phyloP scores from a whole-genome alignment of 1,139 yeast species.

The Kodamaea ohmeri region DNA sequence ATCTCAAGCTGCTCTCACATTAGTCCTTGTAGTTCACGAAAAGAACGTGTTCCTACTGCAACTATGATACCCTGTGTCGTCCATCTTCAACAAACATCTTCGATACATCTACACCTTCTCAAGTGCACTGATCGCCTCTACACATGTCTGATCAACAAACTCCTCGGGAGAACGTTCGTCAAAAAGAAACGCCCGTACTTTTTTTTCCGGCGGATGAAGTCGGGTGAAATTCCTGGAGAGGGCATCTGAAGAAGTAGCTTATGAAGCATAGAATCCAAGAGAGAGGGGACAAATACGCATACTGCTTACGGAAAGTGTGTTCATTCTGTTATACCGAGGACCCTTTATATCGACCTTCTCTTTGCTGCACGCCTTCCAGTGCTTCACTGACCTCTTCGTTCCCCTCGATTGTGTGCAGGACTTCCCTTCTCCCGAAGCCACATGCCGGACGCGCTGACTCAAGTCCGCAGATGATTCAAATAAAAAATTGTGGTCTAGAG shows the following conservation, averaged over 20 bases:
- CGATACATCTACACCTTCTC: too few species aligned
- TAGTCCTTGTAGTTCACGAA: too few species aligned
- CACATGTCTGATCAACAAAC: neutral
- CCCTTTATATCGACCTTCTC: neutral
- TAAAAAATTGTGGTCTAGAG: neutral
- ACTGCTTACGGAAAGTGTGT: too few species aligned
- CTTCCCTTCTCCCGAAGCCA: conserved; percentile 7
- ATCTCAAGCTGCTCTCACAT: neutral
- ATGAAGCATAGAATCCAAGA: too few species aligned
- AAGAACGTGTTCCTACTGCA: too few species aligned
- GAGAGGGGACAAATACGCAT: too few species aligned
- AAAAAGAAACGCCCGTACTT: neutral
- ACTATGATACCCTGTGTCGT: too few species aligned
- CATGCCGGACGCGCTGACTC: conserved; percentile 8
- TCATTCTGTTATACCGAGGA: too few species aligned
- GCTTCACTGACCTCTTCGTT: neutral
- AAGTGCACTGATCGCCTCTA: neutral
- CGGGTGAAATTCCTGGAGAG: conserved; percentile 1
- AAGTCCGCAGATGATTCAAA: conserved; percentile 10
- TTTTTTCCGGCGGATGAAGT: conserved; percentile 5
- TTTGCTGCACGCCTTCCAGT: neutral
- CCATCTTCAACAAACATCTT: too few species aligned
- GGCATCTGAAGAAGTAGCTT: too few species aligned
- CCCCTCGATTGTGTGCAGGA: conserved; percentile 5
- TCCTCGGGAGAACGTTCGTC: conserved; percentile 1